Conservation (phyloP, 2,329 filamentous ascomycete genomes). For the Neofusicoccum kwambonambiense region DNA sequence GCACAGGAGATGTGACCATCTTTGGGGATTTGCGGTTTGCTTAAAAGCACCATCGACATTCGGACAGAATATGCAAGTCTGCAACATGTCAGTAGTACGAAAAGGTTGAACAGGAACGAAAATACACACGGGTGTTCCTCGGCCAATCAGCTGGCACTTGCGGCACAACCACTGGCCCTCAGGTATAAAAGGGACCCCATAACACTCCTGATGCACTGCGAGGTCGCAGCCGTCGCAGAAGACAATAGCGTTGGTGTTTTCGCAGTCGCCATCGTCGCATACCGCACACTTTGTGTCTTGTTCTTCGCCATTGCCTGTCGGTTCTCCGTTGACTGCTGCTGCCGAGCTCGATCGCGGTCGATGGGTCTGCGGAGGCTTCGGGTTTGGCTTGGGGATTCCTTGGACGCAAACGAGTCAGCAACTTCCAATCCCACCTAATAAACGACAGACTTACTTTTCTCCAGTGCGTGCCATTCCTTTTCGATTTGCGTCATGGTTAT, state of each 20-base stretch:
- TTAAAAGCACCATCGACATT: constrained; percentile 98
- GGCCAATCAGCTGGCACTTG: constrained; percentile 92
- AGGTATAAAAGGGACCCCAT: constrained; percentile 96
- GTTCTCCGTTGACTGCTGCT: constrained; percentile 92
- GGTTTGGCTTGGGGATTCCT: constrained; percentile 89
- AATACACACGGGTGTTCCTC: constrained; percentile 72
- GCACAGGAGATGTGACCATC: constrained; percentile 95
- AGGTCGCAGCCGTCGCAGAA: constrained; percentile 98
- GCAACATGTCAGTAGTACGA: not conserved
- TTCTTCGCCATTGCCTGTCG: constrained; percentile 76
- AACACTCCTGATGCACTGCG: constrained; percentile 97
- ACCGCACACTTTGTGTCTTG: constrained; percentile 97
- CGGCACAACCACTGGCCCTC: constrained; percentile 98
- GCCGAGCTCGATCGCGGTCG: constrained; percentile 89
- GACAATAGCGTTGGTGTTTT: constrained; percentile 98
- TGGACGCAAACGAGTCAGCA: constrained; percentile 13
- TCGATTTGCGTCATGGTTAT: constrained; percentile 99
- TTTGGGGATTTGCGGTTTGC: constrained; percentile 85
- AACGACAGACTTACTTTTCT: constrained; percentile 62
- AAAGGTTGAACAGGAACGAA: constrained; percentile 27
- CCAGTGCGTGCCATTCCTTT: constrained; percentile 95
- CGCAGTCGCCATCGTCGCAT: constrained; percentile 98
- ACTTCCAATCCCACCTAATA: not conserved
- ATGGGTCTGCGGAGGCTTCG: constrained; percentile 92
- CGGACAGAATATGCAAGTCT: constrained; percentile 97